Evolutionary conservation across 2,329 filamentous ascomycete genomes (phyloP).

Genomic region (Claviceps sp.): DNA sequence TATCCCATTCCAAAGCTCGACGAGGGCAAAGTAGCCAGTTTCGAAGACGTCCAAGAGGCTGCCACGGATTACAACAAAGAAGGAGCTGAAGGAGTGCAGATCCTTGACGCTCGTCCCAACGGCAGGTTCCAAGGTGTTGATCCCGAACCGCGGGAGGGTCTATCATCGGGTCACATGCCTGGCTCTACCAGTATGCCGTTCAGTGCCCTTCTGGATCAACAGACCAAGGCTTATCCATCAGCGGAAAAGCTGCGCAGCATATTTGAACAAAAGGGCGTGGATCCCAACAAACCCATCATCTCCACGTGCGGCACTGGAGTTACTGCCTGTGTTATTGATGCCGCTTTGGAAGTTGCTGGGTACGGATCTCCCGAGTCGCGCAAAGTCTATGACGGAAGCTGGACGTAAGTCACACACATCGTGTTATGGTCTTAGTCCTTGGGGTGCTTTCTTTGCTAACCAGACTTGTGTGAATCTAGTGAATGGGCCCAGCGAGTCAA

Average conservation of each 20-base stretch:
- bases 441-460: constrained; percentile 13
- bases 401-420: constrained; percentile 61
- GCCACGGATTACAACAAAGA: constrained; percentile 68
- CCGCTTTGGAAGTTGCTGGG: constrained; percentile 66
- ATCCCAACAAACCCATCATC: constrained; percentile 69
- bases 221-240: constrained; percentile 68
- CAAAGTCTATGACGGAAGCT: constrained; percentile 87
- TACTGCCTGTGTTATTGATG: constrained; percentile 81
- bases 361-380: constrained; percentile 55
- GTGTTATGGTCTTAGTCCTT: background rate
- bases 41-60: constrained; percentile 70
- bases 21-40: constrained; percentile 56
- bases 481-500: constrained; percentile 56
- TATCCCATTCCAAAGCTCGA: constrained; percentile 52
- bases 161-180: constrained; percentile 86
- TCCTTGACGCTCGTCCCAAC: constrained; percentile 71
- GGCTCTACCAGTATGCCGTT: constrained; percentile 76
- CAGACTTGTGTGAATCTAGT: constrained; percentile 19
- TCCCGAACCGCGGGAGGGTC: constrained; percentile 72
- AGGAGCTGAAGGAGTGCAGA: constrained; percentile 69
- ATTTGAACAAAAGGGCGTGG: constrained; percentile 68
- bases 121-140: constrained; percentile 73
- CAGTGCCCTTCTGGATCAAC: constrained; percentile 63
- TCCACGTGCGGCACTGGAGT: constrained; percentile 88
- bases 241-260: constrained; percentile 58